phyloP scores from a whole-genome alignment of 345 rosid genomes.

The Chamaenerion angustifolium region DNA sequence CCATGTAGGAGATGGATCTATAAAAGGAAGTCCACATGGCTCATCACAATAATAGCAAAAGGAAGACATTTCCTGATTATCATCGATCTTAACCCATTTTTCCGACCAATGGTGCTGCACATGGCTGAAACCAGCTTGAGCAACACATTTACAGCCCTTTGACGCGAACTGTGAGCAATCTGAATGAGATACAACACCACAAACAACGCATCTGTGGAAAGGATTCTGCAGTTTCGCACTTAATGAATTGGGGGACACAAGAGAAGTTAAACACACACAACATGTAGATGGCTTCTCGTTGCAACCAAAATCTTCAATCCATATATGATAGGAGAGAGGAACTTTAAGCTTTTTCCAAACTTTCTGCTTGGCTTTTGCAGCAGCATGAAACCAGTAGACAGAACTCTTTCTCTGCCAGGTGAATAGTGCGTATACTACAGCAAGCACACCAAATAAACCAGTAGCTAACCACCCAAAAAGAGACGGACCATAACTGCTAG shows the following conservation, averaged over 20 bases:
- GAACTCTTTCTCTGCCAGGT: conserved; percentile 51
- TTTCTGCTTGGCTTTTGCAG: conserved; percentile 42
- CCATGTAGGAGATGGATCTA: conserved; percentile 56
- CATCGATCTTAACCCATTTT: conserved; percentile 52
- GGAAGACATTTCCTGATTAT: conserved; percentile 40
- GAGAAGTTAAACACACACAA: conserved; percentile 43
- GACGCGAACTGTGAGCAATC: conserved; percentile 50
- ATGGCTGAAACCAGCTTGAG: conserved; percentile 40
- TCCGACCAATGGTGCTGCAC: conserved; percentile 60
- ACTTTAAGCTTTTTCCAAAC: conserved; percentile 45
- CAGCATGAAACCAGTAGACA: conserved; percentile 46
- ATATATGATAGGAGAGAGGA: conserved; percentile 41
- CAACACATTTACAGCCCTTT: conserved; percentile 50
- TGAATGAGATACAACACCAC: conserved; percentile 56
- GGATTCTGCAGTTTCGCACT: conserved; percentile 25
- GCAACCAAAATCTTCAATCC: conserved; percentile 40
- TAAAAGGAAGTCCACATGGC: conserved; percentile 53
- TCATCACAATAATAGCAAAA: conserved; percentile 60
- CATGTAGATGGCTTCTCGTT: conserved; percentile 41
- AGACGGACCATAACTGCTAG: conserved; percentile 22
- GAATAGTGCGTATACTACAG: conserved; percentile 27
- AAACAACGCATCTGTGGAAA: conserved; percentile 39
- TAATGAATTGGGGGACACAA: conserved; percentile 23
- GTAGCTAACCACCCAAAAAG: conserved; percentile 37
- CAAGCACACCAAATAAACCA: conserved; percentile 26